Base-by-base conservation (phyloP, 495 filamentous ascomycete species). In the Talaromyces liani region DNA sequence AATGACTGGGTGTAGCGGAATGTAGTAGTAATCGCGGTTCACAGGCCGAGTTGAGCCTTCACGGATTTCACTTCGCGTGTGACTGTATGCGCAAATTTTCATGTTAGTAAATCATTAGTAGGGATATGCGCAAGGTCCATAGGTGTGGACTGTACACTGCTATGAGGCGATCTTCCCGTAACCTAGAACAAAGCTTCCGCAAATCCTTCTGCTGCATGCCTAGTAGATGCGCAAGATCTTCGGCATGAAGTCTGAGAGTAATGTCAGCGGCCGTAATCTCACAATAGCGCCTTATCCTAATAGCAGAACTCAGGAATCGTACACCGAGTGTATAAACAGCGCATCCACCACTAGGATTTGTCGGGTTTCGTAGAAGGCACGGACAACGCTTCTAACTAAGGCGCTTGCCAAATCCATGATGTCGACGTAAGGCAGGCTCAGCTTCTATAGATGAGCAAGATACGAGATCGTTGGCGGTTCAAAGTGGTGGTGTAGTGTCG, bases 261-360 rank as follows among this genome's bases (percentile, higher is more conserved):
- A 20, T 65, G 66, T 72, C 68, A 75, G 65, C 65, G 62, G 18
- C 45, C n/a, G 45, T 60, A 27, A 27, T 31, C 25, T 55, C 54
- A 58, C 63, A 54, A 24, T 22, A 58, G 51, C 60, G 56, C 18
- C 47, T 39, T 22, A 6, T 47, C 9, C 41, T 53, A 10, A 51
- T 24, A 57, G 53, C 51, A 41, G 20, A 33, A 22, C 24, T 41
- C 25, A 49, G 56, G 45, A 36, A 65, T 61, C 88, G 71, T 83
- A 90, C 86, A 90, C 90, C 65, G 89, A 91, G 77, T 99, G 94
- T 39, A 92, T 85, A 67, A 95, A 86, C 59, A 99, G 84, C 62
- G 95, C 92, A 82, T 99, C 94, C 36, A 99, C 77, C 18, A 97
- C 86, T 29, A 97, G 84, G 64, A 96, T 88, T 68, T 96, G 89